A percentile compares a stretch with the other conserved stretches of the same genome.
Evolutionary conservation across 345 rosid species (phyloP).

Genomic region (Limnanthes douglasii): DNA sequence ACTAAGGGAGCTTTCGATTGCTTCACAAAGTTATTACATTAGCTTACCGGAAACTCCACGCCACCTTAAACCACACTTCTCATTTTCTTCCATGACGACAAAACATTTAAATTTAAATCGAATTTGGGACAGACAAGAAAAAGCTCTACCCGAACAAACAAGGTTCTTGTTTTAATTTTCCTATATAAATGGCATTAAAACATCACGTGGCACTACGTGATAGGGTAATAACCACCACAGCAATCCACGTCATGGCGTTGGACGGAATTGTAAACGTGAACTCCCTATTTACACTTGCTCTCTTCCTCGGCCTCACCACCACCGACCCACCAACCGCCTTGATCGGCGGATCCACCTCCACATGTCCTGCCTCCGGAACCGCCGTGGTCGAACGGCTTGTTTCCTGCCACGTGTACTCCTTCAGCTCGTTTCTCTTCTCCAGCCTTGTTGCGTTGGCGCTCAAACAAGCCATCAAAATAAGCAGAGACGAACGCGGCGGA

Average conservation of each 20-base stretch:
- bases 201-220: conserved; percentile 9
- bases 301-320: conserved; percentile 62
- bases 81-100: no score
- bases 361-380: conserved; percentile 25
- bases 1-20: no score
- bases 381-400: conserved; percentile 32
- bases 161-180: no score
- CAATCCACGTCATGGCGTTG: conserved; percentile 61
- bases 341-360: conserved; percentile 7
- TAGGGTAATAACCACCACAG: conserved; percentile 13
- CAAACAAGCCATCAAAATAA: conserved; percentile 45
- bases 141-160: no score
- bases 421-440: conserved; percentile 69
- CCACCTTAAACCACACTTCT: no score
- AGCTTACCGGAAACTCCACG: no score
- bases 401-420: conserved; percentile 69
- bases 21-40: no score
- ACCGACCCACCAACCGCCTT: conserved; percentile 12
- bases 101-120: no score
- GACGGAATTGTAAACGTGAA: conserved; percentile 75
- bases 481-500: conserved; percentile 1
- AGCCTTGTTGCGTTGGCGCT: conserved; percentile 66
- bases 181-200: no score
- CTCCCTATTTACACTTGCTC: conserved; percentile 69
- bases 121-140: no score